A percentile compares a stretch with the other conserved stretches of the same genome.
Conservation (phyloP, 108 stramenopile species). For the Halocafeteria seosinensis region DNA sequence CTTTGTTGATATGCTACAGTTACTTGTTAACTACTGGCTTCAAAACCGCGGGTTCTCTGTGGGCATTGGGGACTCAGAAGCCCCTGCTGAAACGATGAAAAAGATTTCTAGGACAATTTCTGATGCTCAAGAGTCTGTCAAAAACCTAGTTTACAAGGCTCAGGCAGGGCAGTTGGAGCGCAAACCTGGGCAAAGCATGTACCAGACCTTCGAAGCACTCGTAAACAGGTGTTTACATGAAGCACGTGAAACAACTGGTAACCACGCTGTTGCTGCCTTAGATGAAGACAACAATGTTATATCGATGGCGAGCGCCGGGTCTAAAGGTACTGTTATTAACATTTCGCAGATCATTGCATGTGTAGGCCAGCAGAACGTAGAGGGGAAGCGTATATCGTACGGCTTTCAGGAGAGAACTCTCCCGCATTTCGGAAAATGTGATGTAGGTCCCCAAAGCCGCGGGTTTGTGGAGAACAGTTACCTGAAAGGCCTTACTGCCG, state of each 20-base stretch:
- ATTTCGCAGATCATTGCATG: conserved; percentile 99
- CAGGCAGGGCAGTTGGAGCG: conserved; percentile 80
- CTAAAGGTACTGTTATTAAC: conserved; percentile 91
- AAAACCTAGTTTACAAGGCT: conserved; percentile 80
- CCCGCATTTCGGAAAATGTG: conserved; percentile 96
- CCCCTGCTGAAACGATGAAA: conserved; percentile 75
- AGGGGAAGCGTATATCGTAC: conserved; percentile 91
- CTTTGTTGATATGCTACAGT: conserved; percentile 95
- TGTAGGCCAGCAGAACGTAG: conserved; percentile 98
- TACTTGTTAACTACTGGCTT: conserved; percentile 80
- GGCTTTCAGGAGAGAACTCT: conserved; percentile 88
- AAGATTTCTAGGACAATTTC: conserved; percentile 82
- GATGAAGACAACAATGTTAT: conserved; percentile 78
- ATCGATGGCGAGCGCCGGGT: conserved; percentile 88
- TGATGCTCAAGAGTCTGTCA: conserved; percentile 78
- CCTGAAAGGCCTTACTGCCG: conserved; percentile 79
- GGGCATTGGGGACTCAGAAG: conserved; percentile 89
- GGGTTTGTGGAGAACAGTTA: conserved; percentile 99
- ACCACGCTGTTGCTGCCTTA: conserved; percentile 66
- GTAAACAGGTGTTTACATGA: conserved; percentile 89
- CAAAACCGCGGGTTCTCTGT: conserved; percentile 80
- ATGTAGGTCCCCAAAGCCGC: conserved; percentile 82
- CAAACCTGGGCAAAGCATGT: conserved; percentile 92
- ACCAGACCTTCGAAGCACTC: conserved; percentile 85
- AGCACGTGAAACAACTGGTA: conserved; percentile 83